Base-by-base conservation (phyloP, 345 rosid genomes). In the Camelina laxa region DNA sequence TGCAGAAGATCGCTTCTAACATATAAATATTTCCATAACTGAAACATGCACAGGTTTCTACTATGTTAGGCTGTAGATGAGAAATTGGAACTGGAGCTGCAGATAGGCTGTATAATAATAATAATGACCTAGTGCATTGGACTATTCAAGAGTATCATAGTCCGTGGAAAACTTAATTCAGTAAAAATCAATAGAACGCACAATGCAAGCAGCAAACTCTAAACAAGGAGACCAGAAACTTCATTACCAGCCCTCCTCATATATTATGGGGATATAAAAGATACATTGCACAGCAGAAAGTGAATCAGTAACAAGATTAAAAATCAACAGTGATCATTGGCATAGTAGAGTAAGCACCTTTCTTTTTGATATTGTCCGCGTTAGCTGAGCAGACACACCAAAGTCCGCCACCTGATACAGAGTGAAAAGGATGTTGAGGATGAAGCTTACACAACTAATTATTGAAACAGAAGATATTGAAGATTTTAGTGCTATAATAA, bases 301-400 rank as follows among this genome's bases (percentile, higher is more conserved):
- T 55, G 48, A 74, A 10, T 5, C 58, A 73, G 31, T 39, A 72
- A 73, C 24, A 58, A 20, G 36, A 53, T 7, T 35, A 3, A 58
- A n/a, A 66, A 48, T 58, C 39, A 58, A 41, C 16, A 74, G 60
- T 8, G 44, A 20, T 75, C 48, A 67, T 10, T 50, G 47, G 56
- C 31, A 49, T 48, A 77, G 69, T 63, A 85, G 74, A 66, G n/a
- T 56, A 7, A 80, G 65, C 83, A 95, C 99, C 99, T 95, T 95
- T 85, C 99, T 95, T 85, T 90, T 85, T 41, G 97, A 95, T 83
- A 95, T 95, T 57, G 97, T 95, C 82, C 96, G 87, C 38, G 99
- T 95, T 69, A 95, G 84, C 75, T 95, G 99, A 13, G 97, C 97
- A 83, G 99, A 95, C 70, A 95, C 99, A 42, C 99, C 99, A 84